phyloP scores from a whole-genome alignment of 768 basidiomycete species.

The Suillus discolor region DNA sequence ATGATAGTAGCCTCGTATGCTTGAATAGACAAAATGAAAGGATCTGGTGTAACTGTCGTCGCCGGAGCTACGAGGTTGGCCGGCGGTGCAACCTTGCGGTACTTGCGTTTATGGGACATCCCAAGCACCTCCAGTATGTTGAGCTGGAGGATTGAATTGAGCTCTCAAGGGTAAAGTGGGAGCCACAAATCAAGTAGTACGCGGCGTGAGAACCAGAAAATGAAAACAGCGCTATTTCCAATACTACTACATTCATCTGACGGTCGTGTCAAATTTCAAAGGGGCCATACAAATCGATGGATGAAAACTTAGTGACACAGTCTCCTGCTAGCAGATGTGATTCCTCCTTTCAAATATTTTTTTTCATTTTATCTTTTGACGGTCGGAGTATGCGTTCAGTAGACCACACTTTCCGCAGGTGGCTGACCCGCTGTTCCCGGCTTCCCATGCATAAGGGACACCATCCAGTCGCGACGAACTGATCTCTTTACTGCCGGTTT shows the following conservation, averaged over 20 bases:
- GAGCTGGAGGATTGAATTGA: not conserved
- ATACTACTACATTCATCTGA: not conserved
- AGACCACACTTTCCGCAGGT: not conserved
- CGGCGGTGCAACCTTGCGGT: not conserved
- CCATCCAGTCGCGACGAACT: not conserved
- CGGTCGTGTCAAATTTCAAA: not conserved
- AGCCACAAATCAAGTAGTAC: not conserved
- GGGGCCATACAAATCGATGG: not conserved
- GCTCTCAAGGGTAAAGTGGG: not conserved
- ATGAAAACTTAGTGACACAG: not conserved
- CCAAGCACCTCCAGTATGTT: not conserved
- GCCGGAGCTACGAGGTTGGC: not conserved
- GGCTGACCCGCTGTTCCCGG: not conserved
- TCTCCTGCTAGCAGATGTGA: not conserved
- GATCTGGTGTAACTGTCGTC: slow-evolving; percentile 18
- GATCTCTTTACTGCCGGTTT: not conserved
- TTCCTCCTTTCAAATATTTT: not conserved
- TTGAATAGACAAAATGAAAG: slow-evolving; percentile 50
- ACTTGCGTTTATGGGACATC: slow-evolving; percentile 12
- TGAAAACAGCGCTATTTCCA: not conserved
- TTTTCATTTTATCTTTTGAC: too few relatives aligned
- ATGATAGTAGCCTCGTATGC: slow-evolving; percentile 80
- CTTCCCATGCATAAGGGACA: not conserved
- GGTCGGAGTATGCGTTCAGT: not conserved
- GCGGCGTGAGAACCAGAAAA: not conserved